Base-by-base conservation (phyloP, 2,329 filamentous ascomycete species). In the Colletotrichum sp. region DNA sequence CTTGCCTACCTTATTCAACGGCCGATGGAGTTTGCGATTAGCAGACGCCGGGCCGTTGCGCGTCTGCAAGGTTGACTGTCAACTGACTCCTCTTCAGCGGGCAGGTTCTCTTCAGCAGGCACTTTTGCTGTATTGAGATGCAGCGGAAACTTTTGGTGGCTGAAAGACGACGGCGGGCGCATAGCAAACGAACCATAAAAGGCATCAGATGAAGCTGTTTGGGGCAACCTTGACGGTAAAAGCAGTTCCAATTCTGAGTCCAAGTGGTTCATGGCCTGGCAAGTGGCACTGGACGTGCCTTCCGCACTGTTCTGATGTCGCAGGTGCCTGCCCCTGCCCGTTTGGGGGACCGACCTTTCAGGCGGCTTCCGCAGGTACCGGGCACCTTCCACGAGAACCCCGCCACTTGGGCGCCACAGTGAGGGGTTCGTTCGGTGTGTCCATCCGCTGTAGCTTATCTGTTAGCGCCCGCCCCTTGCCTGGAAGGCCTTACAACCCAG, bases 221-320 rank as follows among this genome's bases (percentile, higher is more conserved):
- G n/a, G 62, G 39, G 57, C 63, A 57, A 63, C 69, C 55, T 68
- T 72, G 55, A 63, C 13, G 24, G 26, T 26, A 30, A 55, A n/a
- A 57, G 36, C 9, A 36, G 69, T 63, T 62, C 55, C 36, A 72
- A 13, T 7, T 63, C 8, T 4, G 24, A 26, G 69, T 76, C 73
- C 63, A 63, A 72, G 73, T 72, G 63, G 69, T 76, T 76, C 73
- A 72, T 68, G 73, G 63, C 69, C 60, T 70, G 57, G 68, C 65
- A 30, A 28, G 32, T 69, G 44, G 44, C 44, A 21, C 44, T 52
- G 65, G 12, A 36, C 8, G 30, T 26, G 36, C 44, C 44, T 52
- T 21, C 30, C n/a, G 44, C 21, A 49, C 39, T 39, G n/a, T 39
- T 36, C 30, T n/a, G n/a, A 12, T 36, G 34, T 64, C 34, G 34